phyloP scores from a whole-genome alignment of 768 basidiomycete genomes.

The Phaeotremella fagi region DNA sequence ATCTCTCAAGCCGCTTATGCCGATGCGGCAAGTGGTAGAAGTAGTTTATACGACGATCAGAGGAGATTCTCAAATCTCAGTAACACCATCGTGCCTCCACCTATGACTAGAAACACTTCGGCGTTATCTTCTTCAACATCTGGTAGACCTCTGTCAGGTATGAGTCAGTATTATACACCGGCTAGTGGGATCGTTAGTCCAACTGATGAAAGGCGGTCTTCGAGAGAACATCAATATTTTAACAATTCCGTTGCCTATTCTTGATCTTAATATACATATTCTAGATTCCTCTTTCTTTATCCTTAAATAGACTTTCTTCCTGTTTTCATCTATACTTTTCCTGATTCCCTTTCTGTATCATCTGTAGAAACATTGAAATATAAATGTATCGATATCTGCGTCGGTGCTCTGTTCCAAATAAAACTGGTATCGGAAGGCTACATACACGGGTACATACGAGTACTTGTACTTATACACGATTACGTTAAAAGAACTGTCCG shows the following conservation, averaged over 20 bases:
- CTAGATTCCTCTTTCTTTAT: too few species aligned
- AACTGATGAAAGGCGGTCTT: neutral
- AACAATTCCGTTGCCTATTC: neutral
- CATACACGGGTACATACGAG: too few species aligned
- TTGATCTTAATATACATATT: neutral
- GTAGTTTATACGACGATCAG: neutral
- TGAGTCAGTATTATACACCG: conserved; percentile 18
- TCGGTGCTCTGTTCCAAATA: too few species aligned
- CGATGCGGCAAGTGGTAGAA: conserved; percentile 15
- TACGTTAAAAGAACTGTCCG: too few species aligned
- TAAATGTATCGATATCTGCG: too few species aligned
- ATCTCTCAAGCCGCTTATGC: conserved; percentile 16
- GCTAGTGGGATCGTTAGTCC: conserved; percentile 1
- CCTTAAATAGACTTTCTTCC: neutral
- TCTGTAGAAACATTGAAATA: too few species aligned
- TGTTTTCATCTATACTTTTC: neutral
- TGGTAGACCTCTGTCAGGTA: conserved; percentile 10
- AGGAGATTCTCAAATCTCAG: neutral
- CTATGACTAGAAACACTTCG: neutral
- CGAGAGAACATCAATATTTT: conserved; percentile 1
- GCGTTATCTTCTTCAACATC: conserved; percentile 1
- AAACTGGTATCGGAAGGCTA: too few species aligned
- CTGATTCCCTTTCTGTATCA: too few species aligned
- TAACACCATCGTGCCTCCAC: neutral
- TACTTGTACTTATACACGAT: too few species aligned